Percentiles rank a stretch among this genome's conserved stretches.
phyloP scores from a whole-genome alignment of 139 green algal species.

The Ettlia oleoabundans region DNA sequence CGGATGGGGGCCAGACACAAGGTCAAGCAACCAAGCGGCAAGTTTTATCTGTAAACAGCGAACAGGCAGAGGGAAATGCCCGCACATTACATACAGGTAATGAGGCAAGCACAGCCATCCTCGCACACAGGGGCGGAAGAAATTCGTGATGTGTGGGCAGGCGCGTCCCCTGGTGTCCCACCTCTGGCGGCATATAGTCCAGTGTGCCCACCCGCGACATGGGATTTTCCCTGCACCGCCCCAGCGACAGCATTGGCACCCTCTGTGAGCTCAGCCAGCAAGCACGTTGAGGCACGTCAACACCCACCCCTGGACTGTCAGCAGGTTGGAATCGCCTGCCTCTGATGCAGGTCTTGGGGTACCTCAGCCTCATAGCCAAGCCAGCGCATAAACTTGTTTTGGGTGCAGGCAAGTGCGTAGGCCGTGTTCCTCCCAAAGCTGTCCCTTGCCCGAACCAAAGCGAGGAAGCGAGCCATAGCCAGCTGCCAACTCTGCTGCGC shows the following conservation, averaged over 20 bases:
- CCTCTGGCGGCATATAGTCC: conserved; percentile 52
- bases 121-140: too few species aligned
- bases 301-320: neutral
- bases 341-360: neutral
- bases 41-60: neutral
- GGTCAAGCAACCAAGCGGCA: neutral
- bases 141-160: neutral
- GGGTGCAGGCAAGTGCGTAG: too few species aligned
- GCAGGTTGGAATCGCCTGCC: neutral
- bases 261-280: neutral
- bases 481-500: too few species aligned
- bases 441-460: too few species aligned
- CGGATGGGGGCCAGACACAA: too few species aligned
- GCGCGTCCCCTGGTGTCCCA: too few species aligned
- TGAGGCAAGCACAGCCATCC: neutral
- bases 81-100: neutral
- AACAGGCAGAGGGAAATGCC: neutral
- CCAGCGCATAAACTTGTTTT: too few species aligned
- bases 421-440: too few species aligned
- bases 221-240: conserved; percentile 60
- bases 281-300: too few species aligned
- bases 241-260: neutral
- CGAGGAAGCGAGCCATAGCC: too few species aligned
- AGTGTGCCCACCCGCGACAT: conserved; percentile 67
- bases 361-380: too few species aligned